A percentile compares a stretch with the other conserved stretches of the same genome.
Evolutionary conservation across 352 stramenopile genomes (phyloP).

Genomic region (Phytophthora constricta): DNA sequence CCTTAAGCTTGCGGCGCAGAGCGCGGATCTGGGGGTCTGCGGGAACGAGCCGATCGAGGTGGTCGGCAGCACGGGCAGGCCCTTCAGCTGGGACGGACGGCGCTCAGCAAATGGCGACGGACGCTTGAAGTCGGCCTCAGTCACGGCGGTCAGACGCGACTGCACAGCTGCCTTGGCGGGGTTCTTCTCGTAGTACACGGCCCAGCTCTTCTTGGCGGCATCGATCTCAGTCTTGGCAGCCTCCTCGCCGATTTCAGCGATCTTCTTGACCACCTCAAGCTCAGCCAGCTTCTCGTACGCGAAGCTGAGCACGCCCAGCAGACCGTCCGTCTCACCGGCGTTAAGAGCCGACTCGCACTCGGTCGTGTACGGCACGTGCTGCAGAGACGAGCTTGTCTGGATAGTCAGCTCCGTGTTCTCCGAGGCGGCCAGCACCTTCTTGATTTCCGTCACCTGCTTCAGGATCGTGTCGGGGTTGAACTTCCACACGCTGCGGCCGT

Average conservation of each 20-base stretch:
- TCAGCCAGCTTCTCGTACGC: slow-evolving; percentile 92
- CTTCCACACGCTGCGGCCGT: slow-evolving; percentile 92
- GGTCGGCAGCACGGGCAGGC: slow-evolving; percentile 85
- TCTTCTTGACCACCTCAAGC: slow-evolving; percentile 82
- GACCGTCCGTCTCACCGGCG: slow-evolving; percentile 68
- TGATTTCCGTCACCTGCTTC: slow-evolving; percentile 61
- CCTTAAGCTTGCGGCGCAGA: slow-evolving; percentile 84
- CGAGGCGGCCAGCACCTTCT: slow-evolving; percentile 58
- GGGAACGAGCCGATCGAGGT: slow-evolving; percentile 96
- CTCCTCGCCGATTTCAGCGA: slow-evolving; percentile 65
- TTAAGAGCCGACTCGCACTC: slow-evolving; percentile 79
- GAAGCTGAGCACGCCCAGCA: slow-evolving; percentile 85
- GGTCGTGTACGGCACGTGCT: slow-evolving; percentile 91
- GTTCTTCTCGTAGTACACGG: slow-evolving; percentile 87
- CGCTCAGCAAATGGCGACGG: slow-evolving; percentile 81
- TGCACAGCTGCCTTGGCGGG: slow-evolving; percentile 72
- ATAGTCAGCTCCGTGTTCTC: slow-evolving; percentile 67
- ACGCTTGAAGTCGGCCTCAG: slow-evolving; percentile 82
- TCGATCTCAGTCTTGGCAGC: slow-evolving; percentile 57
- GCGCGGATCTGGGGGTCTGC: slow-evolving; percentile 92
- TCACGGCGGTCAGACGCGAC: slow-evolving; percentile 64
- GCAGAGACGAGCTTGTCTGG: slow-evolving; percentile 90
- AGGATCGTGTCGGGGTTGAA: slow-evolving; percentile 75
- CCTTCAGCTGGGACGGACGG: slow-evolving; percentile 70
- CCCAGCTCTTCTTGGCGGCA: slow-evolving; percentile 68